Conservation (phyloP, 345 rosid species). For the Syzygium grande region DNA sequence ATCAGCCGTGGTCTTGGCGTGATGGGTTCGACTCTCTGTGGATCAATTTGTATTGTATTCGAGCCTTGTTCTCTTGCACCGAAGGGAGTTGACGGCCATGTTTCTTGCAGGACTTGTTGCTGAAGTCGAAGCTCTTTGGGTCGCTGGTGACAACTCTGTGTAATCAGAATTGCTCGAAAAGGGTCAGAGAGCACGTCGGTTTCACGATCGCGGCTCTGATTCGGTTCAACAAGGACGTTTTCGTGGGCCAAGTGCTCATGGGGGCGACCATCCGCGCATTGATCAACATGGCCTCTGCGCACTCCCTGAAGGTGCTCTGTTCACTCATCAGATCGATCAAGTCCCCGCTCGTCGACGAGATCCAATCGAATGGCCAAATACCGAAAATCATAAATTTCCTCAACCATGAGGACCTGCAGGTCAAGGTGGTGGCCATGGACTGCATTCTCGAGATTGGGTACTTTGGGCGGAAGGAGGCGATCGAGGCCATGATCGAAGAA, state of each 20-base stretch:
- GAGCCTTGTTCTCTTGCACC: background rate
- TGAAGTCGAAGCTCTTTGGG: conserved; percentile 38
- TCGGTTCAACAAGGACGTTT: conserved; percentile 63
- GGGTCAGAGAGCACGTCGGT: conserved; percentile 37
- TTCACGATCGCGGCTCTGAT: conserved; percentile 34
- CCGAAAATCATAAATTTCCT: conserved; percentile 31
- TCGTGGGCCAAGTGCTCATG: conserved; percentile 53
- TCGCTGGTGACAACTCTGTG: conserved; percentile 24
- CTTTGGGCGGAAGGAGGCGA: conserved; percentile 58
- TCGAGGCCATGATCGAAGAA: conserved; percentile 38
- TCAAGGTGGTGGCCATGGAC: conserved; percentile 30
- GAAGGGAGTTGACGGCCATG: background rate
- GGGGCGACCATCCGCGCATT: conserved; percentile 37
- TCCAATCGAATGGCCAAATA: conserved; percentile 36
- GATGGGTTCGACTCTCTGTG: background rate
- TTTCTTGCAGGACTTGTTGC: conserved; percentile 33
- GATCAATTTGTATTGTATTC: background rate
- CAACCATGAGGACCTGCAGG: conserved; percentile 32
- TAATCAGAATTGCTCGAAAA: conserved; percentile 14
- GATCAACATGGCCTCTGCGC: conserved; percentile 19
- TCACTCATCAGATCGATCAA: conserved; percentile 36
- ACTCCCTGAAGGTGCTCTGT: conserved; percentile 29
- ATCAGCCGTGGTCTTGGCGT: background rate
- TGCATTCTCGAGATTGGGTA: conserved; percentile 59
- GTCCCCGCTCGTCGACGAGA: conserved; percentile 57